Evolutionary conservation across 768 basidiomycete species (phyloP).

Genomic region (Lyophyllum decastes): DNA sequence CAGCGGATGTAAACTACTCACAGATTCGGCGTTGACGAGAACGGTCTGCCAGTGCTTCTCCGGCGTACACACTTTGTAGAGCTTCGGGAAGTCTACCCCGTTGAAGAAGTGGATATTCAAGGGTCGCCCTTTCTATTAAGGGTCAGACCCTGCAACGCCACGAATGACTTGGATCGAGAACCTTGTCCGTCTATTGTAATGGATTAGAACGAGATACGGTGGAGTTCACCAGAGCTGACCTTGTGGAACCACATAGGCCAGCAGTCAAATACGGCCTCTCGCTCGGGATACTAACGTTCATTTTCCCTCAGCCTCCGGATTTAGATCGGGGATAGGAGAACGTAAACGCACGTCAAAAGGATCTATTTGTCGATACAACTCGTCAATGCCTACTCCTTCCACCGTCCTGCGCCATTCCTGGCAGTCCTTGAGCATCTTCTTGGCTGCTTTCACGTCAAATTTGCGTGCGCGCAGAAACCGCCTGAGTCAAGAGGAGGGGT

Average conservation of each 20-base stretch:
- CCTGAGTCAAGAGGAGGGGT: conserved; percentile 33
- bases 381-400: conserved; percentile 65
- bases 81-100: conserved; percentile 54
- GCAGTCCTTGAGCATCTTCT: conserved; percentile 66
- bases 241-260: conserved; percentile 86
- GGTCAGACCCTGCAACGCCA: conserved; percentile 1
- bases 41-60: conserved; percentile 65
- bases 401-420: conserved; percentile 70
- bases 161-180: conserved; percentile 17
- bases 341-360: conserved; percentile 66
- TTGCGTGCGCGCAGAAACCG: conserved; percentile 78
- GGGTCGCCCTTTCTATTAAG: conserved; percentile 65
- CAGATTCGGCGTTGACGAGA: conserved; percentile 64
- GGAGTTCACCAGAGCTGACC: conserved; percentile 32
- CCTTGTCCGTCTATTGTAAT: conserved; percentile 65
- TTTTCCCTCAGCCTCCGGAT: not conserved
- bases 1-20: conserved; percentile 16
- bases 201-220: not conserved
- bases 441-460: conserved; percentile 58
- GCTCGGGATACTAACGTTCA: conserved; percentile 66
- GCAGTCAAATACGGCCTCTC: conserved; percentile 66
- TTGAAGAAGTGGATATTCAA: conserved; percentile 69
- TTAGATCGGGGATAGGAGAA: not conserved
- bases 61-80: conserved; percentile 58
- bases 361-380: conserved; percentile 60